Conservation (phyloP, 305 asterid species). For the Striga hermonthica region DNA sequence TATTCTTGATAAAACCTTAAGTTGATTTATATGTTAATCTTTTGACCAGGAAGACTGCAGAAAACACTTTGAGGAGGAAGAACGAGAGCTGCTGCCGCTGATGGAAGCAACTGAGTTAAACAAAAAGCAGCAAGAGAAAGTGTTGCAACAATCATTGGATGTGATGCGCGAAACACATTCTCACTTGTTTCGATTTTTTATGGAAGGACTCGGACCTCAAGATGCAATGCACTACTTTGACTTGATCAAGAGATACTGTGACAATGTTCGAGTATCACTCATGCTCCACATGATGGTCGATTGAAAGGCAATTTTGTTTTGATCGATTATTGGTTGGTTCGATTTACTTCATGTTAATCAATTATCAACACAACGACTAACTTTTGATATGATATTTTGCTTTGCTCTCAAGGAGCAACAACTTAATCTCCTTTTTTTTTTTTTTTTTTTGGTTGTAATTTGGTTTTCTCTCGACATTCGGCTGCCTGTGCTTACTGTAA, state of each 20-base stretch:
- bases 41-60: slow-evolving; percentile 59
- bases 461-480: slow-evolving; percentile 8
- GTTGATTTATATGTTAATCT: background rate
- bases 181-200: slow-evolving; percentile 62
- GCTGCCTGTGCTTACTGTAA: slow-evolving; percentile 29
- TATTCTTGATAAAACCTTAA: background rate
- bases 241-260: slow-evolving; percentile 63
- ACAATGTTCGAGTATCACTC: slow-evolving; percentile 55
- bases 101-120: slow-evolving; percentile 84
- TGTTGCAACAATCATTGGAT: slow-evolving; percentile 66
- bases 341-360: slow-evolving; percentile 3
- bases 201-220: slow-evolving; percentile 81
- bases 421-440: background rate
- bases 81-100: slow-evolving; percentile 70
- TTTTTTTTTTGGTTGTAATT: background rate
- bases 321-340: background rate
- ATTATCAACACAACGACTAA: slow-evolving; percentile 7
- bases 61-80: slow-evolving; percentile 81
- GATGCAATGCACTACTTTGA: slow-evolving; percentile 89
- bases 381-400: background rate
- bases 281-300: slow-evolving; percentile 79
- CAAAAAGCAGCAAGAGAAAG: slow-evolving; percentile 62
- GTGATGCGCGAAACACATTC: slow-evolving; percentile 86
- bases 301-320: slow-evolving; percentile 18
- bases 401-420: slow-evolving; percentile 19